A percentile compares a stretch with the other conserved stretches of the same genome.
Conservation (phyloP, 495 filamentous ascomycete species). For the Aspergillus ellipticus region DNA sequence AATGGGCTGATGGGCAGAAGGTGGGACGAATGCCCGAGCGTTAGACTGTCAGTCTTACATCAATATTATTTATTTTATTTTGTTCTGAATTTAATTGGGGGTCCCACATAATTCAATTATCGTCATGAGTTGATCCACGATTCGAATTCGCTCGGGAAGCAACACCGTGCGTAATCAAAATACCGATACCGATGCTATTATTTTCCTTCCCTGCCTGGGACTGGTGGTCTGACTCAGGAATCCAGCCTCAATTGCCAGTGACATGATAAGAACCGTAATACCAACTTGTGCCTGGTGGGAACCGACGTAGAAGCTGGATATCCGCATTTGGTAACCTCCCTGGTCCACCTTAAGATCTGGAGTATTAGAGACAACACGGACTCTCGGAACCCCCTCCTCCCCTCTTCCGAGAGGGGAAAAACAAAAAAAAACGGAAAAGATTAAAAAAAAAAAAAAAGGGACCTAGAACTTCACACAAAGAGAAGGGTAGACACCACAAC, state of each 20-base stretch:
- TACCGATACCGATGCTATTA: neutral
- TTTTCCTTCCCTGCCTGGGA: neutral
- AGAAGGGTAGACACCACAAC: neutral
- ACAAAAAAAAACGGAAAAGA: neutral
- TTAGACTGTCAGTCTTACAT: constrained; percentile 2
- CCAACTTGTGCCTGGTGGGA: neutral
- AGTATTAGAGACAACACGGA: no score
- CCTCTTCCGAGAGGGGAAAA: neutral
- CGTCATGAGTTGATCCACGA: neutral
- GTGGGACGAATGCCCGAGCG: constrained; percentile 2
- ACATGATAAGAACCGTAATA: neutral
- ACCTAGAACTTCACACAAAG: constrained; percentile 16
- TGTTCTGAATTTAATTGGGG: neutral
- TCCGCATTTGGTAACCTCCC: constrained; percentile 3
- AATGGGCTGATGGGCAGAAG: neutral
- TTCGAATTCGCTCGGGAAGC: neutral
- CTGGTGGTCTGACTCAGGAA: neutral
- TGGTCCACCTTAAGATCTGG: neutral
- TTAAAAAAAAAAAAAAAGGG: neutral
- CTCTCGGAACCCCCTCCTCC: neutral
- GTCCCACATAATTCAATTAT: neutral
- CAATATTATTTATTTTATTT: neutral
- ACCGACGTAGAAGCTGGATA: no score
- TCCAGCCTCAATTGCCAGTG: neutral
- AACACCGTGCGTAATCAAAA: neutral